Evolutionary conservation across 1,284 basidiomycete species (phyloP).

Genomic region (Trichosporon sp.): DNA sequence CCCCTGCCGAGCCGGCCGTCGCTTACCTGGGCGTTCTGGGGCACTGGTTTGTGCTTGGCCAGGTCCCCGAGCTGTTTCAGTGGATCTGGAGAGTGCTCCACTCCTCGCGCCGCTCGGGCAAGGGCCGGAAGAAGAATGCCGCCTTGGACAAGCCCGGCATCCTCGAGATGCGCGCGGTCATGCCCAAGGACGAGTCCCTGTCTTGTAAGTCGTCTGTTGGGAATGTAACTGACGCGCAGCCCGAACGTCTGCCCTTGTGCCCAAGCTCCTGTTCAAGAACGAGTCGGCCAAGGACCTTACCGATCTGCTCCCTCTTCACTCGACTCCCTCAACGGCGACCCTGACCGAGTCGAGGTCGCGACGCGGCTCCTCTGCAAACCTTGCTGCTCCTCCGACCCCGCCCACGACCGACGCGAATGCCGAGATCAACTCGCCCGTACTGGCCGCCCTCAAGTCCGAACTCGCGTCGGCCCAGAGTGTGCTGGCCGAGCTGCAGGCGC

Average conservation of each 20-base stretch:
- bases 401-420: constrained; percentile 27
- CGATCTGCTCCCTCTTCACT: constrained; percentile 45
- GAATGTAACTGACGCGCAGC: background rate
- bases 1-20: constrained; percentile 28
- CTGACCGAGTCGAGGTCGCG: constrained; percentile 30
- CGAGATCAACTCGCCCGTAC: constrained; percentile 57
- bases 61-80: constrained; percentile 31
- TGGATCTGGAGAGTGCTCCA: constrained; percentile 34
- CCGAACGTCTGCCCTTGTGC: constrained; percentile 14
- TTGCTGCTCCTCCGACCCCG: constrained; percentile 27
- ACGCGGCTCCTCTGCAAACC: constrained; percentile 33
- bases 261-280: constrained; percentile 22
- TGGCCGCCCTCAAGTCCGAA: constrained; percentile 71
- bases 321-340: constrained; percentile 29
- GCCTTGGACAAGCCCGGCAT: constrained; percentile 37
- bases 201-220: constrained; percentile 7
- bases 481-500: constrained; percentile 67
- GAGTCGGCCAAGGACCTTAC: constrained; percentile 23
- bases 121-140: constrained; percentile 36
- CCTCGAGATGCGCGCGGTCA: constrained; percentile 37
- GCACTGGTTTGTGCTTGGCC: constrained; percentile 40
- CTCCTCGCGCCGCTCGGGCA: constrained; percentile 27
- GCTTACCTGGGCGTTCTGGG: constrained; percentile 42
- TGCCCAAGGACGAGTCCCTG: constrained; percentile 36
- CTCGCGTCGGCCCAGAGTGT: constrained; percentile 64